These are phyloP conservation scores for Boletellus sp. DNA, from an alignment of 768 basidiomycete genomes.

Conservation along the genomic window DNA sequence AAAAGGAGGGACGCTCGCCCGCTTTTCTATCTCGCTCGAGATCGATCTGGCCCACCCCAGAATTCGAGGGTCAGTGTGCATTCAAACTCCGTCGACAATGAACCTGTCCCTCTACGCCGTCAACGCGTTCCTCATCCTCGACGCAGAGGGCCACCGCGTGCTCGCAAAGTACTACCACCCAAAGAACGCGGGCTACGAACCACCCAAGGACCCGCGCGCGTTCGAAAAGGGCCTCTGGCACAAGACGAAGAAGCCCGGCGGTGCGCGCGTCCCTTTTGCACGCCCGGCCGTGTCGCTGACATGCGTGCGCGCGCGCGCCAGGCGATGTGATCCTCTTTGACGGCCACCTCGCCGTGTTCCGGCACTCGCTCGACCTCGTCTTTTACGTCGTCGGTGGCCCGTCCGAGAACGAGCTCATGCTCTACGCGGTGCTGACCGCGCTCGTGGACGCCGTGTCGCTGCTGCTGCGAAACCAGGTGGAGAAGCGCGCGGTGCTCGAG, in stretches of 20 bases:
- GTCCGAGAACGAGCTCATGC: conserved; percentile 94
- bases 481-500: conserved; percentile 92
- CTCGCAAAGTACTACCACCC: conserved; percentile 93
- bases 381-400: conserved; percentile 90
- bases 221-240: conserved; percentile 96
- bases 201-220: conserved; percentile 85
- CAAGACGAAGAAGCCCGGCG: conserved; percentile 92
- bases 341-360: conserved; percentile 87
- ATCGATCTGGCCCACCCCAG: conserved; percentile 21
- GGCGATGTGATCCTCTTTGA: conserved; percentile 94
- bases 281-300: not conserved
- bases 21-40: not conserved
- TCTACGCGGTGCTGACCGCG: conserved; percentile 77
- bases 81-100: conserved; percentile 33
- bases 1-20: too few species aligned
- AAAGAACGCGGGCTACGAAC: conserved; percentile 52
- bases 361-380: conserved; percentile 91
- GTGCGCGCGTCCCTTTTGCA: conserved; percentile 41
- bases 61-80: conserved; percentile 8
- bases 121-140: conserved; percentile 85
- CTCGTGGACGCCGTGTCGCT: conserved; percentile 84
- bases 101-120: conserved; percentile 89
- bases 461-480: conserved; percentile 86
- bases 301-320: conserved; percentile 26
- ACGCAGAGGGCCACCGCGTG: conserved; percentile 92